Evolutionary conservation across 495 filamentous ascomycete genomes (phyloP).

Genomic region (Trypethelium eluteriae): DNA sequence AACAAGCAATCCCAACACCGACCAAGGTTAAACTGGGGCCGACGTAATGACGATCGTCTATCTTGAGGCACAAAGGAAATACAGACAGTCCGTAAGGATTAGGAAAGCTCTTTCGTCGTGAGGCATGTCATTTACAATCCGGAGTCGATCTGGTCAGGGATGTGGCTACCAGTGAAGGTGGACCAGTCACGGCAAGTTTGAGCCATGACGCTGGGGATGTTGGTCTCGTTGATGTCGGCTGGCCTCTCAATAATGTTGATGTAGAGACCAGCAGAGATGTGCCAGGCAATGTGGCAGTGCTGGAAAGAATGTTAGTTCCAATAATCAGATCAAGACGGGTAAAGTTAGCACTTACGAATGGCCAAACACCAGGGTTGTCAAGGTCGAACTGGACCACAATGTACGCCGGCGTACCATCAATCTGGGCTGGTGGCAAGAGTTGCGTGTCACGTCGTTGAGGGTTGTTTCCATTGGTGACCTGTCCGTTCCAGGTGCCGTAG

Average conservation of each 20-base stretch:
- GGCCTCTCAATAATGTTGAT: conserved; percentile 29
- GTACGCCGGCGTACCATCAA: conserved; percentile 21
- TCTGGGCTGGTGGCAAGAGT: conserved; percentile 13
- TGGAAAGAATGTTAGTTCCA: not conserved
- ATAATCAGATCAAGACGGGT: too few relatives aligned
- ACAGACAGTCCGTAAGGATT: too few relatives aligned
- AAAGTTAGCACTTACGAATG: conserved; percentile 48
- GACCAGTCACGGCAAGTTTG: conserved; percentile 31
- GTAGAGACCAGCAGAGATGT: conserved; percentile 28
- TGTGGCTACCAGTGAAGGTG: conserved; percentile 20
- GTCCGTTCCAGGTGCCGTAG: conserved; percentile 15
- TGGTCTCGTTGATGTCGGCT: conserved; percentile 17
- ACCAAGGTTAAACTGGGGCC: too few relatives aligned
- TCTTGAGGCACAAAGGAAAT: too few relatives aligned
- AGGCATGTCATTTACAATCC: conserved; percentile 19
- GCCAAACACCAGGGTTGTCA: conserved; percentile 49
- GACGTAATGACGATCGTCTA: too few relatives aligned
- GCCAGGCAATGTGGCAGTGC: conserved; percentile 33
- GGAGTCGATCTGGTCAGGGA: conserved; percentile 30
- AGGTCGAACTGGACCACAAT: conserved; percentile 46
- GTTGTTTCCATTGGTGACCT: conserved; percentile 10
- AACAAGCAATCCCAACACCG: too few relatives aligned
- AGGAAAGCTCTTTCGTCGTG: not conserved
- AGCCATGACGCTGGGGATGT: conserved; percentile 24
- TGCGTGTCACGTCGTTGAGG: conserved; percentile 22